A percentile compares a stretch with the other conserved stretches of the same genome.
Evolutionary conservation across 2,329 filamentous ascomycete species (phyloP).

Genomic region (Microsporum ferrugineum): DNA sequence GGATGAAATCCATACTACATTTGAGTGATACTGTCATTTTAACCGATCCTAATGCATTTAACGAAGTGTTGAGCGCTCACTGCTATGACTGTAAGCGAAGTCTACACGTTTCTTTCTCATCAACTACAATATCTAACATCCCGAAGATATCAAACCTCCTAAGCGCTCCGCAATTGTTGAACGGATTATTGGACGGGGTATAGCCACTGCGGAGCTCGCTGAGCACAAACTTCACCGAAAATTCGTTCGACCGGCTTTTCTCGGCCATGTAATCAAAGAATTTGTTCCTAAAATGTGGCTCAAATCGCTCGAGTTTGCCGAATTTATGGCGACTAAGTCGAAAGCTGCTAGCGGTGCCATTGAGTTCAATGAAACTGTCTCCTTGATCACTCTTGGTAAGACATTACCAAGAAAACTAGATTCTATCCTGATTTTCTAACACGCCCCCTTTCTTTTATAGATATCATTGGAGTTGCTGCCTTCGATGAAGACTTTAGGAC

Average conservation of each 20-base stretch:
- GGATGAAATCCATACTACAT: background rate
- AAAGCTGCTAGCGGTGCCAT: constrained; percentile 21
- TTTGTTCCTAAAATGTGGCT: constrained; percentile 30
- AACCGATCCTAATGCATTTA: constrained; percentile 32
- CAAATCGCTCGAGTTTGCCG: constrained; percentile 28
- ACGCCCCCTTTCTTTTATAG: constrained; percentile 36
- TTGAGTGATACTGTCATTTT: constrained; percentile 11
- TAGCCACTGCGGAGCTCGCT: constrained; percentile 42
- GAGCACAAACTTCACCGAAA: constrained; percentile 39
- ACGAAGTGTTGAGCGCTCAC: constrained; percentile 43
- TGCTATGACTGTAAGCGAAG: constrained; percentile 41
- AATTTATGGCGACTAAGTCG: constrained; percentile 19
- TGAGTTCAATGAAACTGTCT: constrained; percentile 26
- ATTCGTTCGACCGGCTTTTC: constrained; percentile 28
- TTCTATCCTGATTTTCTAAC: constrained; percentile 10
- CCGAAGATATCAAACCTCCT: constrained; percentile 30
- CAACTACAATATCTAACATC: background rate
- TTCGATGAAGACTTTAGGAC: constrained; percentile 47
- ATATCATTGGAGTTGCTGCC: constrained; percentile 48
- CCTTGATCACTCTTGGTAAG: constrained; percentile 18
- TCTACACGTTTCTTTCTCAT: background rate
- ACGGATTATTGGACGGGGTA: constrained; percentile 40
- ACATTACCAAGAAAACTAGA: background rate
- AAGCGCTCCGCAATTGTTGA: constrained; percentile 35
- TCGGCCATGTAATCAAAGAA: constrained; percentile 27